Percentiles rank a stretch among this genome's conserved stretches.
phyloP scores from a whole-genome alignment of 768 basidiomycete species.

The Tremella mesenterica region DNA sequence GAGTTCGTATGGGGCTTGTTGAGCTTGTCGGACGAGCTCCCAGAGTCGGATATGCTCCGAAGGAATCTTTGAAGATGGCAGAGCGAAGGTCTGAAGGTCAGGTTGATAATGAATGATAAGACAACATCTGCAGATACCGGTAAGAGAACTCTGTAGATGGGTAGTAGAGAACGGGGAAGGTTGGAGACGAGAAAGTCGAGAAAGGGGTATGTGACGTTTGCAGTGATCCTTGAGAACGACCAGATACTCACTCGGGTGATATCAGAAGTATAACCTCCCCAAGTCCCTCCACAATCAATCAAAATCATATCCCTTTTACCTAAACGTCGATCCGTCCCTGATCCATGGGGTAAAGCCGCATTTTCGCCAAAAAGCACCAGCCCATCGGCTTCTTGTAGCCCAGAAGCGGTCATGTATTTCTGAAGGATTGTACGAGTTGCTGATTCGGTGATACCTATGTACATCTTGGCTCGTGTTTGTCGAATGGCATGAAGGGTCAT shows the following conservation, averaged over 20 bases:
- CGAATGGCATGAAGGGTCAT: constrained; percentile 70
- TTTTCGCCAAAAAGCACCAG: constrained; percentile 75
- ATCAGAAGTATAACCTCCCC: constrained; percentile 70
- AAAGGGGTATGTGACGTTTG: too few relatives aligned
- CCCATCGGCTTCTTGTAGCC: constrained; percentile 55
- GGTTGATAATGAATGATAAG: neutral
- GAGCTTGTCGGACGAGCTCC: constrained; percentile 59
- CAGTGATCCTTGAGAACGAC: neutral
- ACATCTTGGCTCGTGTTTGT: constrained; percentile 54
- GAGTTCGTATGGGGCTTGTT: constrained; percentile 51
- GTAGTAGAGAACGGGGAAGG: too few relatives aligned
- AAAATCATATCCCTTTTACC: constrained; percentile 57
- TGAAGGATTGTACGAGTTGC: constrained; percentile 56
- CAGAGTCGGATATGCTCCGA: constrained; percentile 54
- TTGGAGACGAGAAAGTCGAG: too few relatives aligned
- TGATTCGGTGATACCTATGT: constrained; percentile 68
- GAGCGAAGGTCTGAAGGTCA: constrained; percentile 56
- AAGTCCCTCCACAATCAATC: constrained; percentile 62
- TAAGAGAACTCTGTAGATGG: too few relatives aligned
- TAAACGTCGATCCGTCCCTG: constrained; percentile 60
- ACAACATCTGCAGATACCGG: too few relatives aligned
- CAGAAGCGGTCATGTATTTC: constrained; percentile 53
- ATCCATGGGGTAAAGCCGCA: constrained; percentile 76
- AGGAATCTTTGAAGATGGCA: constrained; percentile 54
- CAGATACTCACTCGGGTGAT: constrained; percentile 58